phyloP scores from a whole-genome alignment of 192 early-diverging fungal genomes.

The Backusella luteola region DNA sequence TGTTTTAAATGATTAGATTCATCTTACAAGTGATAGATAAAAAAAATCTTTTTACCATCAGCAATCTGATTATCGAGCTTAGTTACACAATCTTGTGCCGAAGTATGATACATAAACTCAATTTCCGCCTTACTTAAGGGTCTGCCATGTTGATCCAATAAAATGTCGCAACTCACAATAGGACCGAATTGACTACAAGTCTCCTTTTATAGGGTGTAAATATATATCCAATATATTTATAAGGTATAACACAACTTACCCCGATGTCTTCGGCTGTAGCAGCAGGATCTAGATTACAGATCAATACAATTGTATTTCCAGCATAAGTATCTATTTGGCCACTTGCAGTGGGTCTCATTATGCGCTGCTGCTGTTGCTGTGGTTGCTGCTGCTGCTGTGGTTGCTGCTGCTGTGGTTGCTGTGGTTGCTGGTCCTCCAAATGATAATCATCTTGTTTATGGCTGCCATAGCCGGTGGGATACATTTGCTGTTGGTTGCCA shows the following conservation, averaged over 20 bases:
- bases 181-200: constrained; percentile 37
- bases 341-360: neutral
- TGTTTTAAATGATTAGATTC: neutral
- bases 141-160: constrained; percentile 30
- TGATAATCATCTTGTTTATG: neutral
- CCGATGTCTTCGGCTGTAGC: constrained; percentile 48
- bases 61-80: constrained; percentile 43
- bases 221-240: neutral
- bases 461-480: neutral
- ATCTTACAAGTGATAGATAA: neutral
- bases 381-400: no score
- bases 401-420: neutral
- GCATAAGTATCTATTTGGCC: neutral
- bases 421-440: no score
- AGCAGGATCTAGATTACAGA: constrained; percentile 47
- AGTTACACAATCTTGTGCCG: constrained; percentile 37
- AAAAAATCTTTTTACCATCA: constrained; percentile 32
- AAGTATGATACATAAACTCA: constrained; percentile 36
- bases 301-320: constrained; percentile 31
- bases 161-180: constrained; percentile 36
- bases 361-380: neutral
- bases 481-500: neutral
- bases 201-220: constrained; percentile 23
- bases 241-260: constrained; percentile 17
- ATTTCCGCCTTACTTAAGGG: constrained; percentile 43